Base-by-base conservation (phyloP, 2,329 filamentous ascomycete genomes). In the Cercospora sesami region DNA sequence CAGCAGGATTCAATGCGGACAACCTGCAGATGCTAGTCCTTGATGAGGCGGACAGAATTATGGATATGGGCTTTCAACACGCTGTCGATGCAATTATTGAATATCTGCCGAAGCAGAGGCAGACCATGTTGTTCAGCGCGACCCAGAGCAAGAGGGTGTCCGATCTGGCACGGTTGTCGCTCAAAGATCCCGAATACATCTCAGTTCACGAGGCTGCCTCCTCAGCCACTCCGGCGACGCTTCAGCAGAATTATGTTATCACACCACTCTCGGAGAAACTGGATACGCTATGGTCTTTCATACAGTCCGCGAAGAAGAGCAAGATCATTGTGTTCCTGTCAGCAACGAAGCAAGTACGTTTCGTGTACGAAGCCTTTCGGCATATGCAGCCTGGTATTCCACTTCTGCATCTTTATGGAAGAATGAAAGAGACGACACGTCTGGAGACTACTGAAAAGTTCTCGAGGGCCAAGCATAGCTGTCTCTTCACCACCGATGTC, bases 321-420 rank as follows among this genome's bases (percentile, higher is more conserved):
- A 99, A 98, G 80, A 97, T 97, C 2, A 88, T 99, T 21, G 94
- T 98, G 26, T 99, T 99, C 78, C 81, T 99, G 68, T 97, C 93
- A 3, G 96, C 93, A 0, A 94, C 93, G 58, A 99, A 99, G 79
- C 94, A 98, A 77, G 95, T 99, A 18, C 90, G 95, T 14, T 99
- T 97, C 77, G 91, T 95, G 5, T 98, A 96, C 80, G 95, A 99
- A 78, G 90, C 90, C 18, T 94, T 99, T 78, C 89, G 94, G 58
- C 92, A 96, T 74, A 87, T 99, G 78, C 94, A 97, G 77, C 95
- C 96, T 0, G 95, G 95, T 84, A 93, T 98, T 48, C 91, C 94
- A 0, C 83, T 99, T 18, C 86, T 99, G 23, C 95, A 99, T 81
- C 86, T 99, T 16, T 93, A 97, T 78, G 95, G 95, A 1, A 89